Evolutionary conservation across 129 eudicot species (phyloP), one percentile per base, ranked within the genome.

Genomic region (Pseudognaphalium luteoalbum): DNA sequence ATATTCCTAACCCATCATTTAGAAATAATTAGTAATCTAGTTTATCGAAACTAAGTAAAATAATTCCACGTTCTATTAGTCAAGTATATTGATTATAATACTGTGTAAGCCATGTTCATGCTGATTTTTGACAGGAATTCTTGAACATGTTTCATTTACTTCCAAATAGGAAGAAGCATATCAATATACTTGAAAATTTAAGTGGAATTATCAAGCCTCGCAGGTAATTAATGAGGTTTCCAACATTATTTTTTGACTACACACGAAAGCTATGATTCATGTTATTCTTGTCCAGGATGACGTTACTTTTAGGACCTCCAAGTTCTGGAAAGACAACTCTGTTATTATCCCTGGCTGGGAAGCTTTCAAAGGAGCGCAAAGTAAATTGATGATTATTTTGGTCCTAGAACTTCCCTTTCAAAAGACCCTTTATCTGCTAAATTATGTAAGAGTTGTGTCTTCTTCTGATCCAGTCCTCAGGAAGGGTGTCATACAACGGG

Each of bases 281-380:
- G 57, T n/a, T 74, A 10, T 11, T 66, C 12, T 75, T 70, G 52
- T 80, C 52, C 17, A 88, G 97, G 44, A 83, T 91, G 97, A 91
- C 95, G 7, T 81, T 88, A 82, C 92, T 91, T 68, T 80, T 91
- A 78, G 97, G 97, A 69, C 97, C 96, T 21, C 97, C 97, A 59
- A 80, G 90, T 80, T 91, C 97, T 5, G 92, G 97, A 64, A 91
- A 88, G 86, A 91, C 97, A 6, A 91, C 96, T 0, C 59, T 91
- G 25, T 71, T 91, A 79, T 75, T 87, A 65, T 89, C 90, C 60
- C 75, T 91, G 81, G 90, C 96, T 19, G 96, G 97, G 44, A 74
- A 47, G 76, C 86, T 88, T 32, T 85, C 85, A 61, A 78, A 81
- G 52, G 54, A 74, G 15, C 78, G 87, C 17, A 76, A 82, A 90